Conservation (phyloP, 257 asterid genomes). For the Solanum dulcamara region DNA sequence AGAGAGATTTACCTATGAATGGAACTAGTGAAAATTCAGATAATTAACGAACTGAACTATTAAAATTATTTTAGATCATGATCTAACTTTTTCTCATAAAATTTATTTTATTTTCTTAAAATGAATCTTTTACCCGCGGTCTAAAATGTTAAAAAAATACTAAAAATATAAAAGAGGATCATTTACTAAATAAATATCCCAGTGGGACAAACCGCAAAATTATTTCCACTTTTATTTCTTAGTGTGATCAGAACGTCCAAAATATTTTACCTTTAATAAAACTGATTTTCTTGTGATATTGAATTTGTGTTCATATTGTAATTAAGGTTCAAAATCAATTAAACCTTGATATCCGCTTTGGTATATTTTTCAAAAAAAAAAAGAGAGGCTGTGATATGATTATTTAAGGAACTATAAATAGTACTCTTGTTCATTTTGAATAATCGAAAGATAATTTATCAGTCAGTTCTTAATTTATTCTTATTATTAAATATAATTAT, state of each 20-base stretch:
- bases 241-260: neutral
- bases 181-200: neutral
- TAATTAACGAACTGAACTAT: neutral
- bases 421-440: too few relatives aligned
- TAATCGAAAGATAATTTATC: neutral
- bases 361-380: neutral
- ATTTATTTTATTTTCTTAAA: neutral
- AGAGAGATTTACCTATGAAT: neutral
- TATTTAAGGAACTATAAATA: too few relatives aligned
- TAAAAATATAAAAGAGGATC: too few relatives aligned
- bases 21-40: neutral
- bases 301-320: neutral
- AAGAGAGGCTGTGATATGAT: neutral
- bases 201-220: neutral
- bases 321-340: neutral
- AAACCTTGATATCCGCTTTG: neutral
- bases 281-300: neutral
- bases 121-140: neutral
- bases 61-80: neutral
- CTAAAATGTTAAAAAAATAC: neutral
- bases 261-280: neutral
- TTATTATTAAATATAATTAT: too few relatives aligned
- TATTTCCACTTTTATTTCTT: neutral
- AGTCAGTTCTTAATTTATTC: too few relatives aligned
- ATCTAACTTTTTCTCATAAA: neutral